Conservation (phyloP, 2,329 filamentous ascomycete species). For the Botryotinia calthae region DNA sequence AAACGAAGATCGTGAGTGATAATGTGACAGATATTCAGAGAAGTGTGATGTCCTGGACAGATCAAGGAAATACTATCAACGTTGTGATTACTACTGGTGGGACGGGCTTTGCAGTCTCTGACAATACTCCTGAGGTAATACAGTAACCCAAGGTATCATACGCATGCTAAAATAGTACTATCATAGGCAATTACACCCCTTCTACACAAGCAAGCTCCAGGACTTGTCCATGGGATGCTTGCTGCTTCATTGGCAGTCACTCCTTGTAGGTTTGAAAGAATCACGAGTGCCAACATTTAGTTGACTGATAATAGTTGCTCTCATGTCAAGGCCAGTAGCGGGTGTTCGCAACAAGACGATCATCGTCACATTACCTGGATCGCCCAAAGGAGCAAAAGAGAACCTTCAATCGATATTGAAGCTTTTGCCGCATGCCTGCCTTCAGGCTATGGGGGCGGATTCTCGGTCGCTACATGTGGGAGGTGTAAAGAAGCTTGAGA, state of each 20-base stretch:
- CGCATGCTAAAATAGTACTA: constrained; percentile 12
- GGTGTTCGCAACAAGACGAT: constrained; percentile 79
- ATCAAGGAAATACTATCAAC: constrained; percentile 62
- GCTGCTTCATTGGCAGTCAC: constrained; percentile 80
- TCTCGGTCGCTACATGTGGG: constrained; percentile 77
- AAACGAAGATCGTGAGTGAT: constrained; percentile 77
- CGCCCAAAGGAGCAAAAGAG: constrained; percentile 91
- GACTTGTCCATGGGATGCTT: constrained; percentile 94
- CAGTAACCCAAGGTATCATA: not conserved
- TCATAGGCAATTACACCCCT: constrained; percentile 71
- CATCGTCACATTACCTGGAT: constrained; percentile 87
- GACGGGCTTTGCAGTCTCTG: constrained; percentile 83
- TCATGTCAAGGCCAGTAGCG: constrained; percentile 93
- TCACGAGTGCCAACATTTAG: constrained; percentile 3
- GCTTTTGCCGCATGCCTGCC: constrained; percentile 90
- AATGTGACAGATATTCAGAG: constrained; percentile 71
- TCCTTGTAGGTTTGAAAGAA: constrained; percentile 63
- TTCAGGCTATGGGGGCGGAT: constrained; percentile 79
- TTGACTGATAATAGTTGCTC: constrained; percentile 64
- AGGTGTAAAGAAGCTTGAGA: constrained; percentile 78
- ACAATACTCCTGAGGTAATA: constrained; percentile 82
- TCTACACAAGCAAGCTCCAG: constrained; percentile 81
- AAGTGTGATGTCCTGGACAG: constrained; percentile 70
- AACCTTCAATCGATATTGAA: constrained; percentile 87
- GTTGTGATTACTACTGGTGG: constrained; percentile 87